Evolutionary conservation across 176 grass and related monocot genomes (phyloP).

Genomic region (Melocanna baccifera): DNA sequence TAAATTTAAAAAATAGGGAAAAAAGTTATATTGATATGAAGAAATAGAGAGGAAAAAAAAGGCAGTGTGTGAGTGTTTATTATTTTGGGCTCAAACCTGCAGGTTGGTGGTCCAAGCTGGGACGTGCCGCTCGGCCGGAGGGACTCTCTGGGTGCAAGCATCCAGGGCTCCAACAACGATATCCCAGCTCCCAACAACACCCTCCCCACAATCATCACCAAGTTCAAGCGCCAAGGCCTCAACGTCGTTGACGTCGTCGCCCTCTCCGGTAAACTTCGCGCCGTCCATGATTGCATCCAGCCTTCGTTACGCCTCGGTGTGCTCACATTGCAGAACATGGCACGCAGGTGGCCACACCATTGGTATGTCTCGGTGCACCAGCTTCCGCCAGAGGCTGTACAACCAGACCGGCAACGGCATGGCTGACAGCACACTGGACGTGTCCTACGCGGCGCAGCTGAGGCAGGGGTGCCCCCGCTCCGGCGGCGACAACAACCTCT

Average conservation of each 20-base stretch:
- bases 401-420: slow-evolving; percentile 69
- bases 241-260: slow-evolving; percentile 68
- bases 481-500: slow-evolving; percentile 78
- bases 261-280: slow-evolving; percentile 48
- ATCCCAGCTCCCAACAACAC: slow-evolving; percentile 96
- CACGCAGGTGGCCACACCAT: slow-evolving; percentile 79
- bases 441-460: slow-evolving; percentile 41
- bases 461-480: slow-evolving; percentile 68
- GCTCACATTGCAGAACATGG: neutral
- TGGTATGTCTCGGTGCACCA: slow-evolving; percentile 70
- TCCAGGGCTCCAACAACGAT: slow-evolving; percentile 86
- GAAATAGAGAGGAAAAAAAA: neutral
- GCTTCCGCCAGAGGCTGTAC: slow-evolving; percentile 94
- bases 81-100: slow-evolving; percentile 19
- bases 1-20: too few relatives aligned
- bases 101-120: slow-evolving; percentile 83
- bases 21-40: too few relatives aligned
- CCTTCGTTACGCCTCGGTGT: neutral
- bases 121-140: slow-evolving; percentile 85
- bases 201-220: slow-evolving; percentile 82
- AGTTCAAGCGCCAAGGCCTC: slow-evolving; percentile 79
- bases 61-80: neutral
- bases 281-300: neutral
- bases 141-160: slow-evolving; percentile 72
- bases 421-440: slow-evolving; percentile 61